Evolutionary conservation across 805 yeast species (phyloP).

Genomic region (Candida awuae): DNA sequence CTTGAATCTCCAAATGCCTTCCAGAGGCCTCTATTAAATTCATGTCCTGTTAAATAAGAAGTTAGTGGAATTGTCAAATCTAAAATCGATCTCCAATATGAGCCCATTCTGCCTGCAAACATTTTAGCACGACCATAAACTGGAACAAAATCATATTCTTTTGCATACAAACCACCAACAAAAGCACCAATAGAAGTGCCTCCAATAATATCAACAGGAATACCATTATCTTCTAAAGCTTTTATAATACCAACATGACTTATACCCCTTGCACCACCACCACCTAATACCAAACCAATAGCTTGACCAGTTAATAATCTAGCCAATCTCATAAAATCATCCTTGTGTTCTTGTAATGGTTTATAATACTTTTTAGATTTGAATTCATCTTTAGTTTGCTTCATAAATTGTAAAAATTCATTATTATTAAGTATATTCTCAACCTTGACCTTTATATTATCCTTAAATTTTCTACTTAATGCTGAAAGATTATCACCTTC

Average conservation of each 20-base stretch:
- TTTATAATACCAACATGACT: constrained; percentile 87
- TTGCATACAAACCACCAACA: constrained; percentile 91
- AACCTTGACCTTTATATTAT: constrained; percentile 22
- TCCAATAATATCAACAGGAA: constrained; percentile 89
- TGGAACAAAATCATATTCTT: constrained; percentile 84
- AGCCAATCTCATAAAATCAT: constrained; percentile 85
- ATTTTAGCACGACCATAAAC: constrained; percentile 84
- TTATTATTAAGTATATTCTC: constrained; percentile 22
- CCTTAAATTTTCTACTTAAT: constrained; percentile 21
- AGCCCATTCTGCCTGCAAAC: constrained; percentile 73
- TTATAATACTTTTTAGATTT: constrained; percentile 23
- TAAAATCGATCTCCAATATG: constrained; percentile 74
- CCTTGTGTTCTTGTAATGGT: constrained; percentile 53
- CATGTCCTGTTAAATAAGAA: constrained; percentile 94
- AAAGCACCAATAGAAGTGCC: constrained; percentile 96
- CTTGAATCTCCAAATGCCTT: constrained; percentile 86
- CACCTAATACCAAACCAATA: constrained; percentile 89
- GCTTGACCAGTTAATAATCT: constrained; percentile 88
- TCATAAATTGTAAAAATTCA: constrained; percentile 24
- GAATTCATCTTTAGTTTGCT: constrained; percentile 22
- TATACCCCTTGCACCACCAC: constrained; percentile 96
- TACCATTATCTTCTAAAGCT: constrained; percentile 85
- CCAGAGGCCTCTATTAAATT: constrained; percentile 96
- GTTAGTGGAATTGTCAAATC: constrained; percentile 92
- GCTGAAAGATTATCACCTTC: constrained; percentile 16